A percentile compares a stretch with the other conserved stretches of the same genome.
These are phyloP conservation scores for Andrographis paniculata DNA, from an alignment of 305 asterid genomes.

Conservation along the genomic window DNA sequence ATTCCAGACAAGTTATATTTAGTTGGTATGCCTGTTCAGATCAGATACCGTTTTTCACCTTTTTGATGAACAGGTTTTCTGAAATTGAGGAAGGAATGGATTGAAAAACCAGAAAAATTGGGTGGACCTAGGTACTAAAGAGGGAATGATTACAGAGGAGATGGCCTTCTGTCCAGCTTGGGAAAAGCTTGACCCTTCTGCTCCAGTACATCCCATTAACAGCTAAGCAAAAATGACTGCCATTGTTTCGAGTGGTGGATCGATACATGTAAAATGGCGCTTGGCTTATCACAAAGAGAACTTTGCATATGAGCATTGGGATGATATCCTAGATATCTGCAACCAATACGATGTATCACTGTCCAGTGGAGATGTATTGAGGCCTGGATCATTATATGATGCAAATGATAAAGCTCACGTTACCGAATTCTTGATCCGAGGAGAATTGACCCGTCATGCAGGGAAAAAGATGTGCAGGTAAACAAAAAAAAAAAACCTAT, in stretches of 20 bases:
- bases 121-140: slow-evolving; percentile 83
- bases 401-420: slow-evolving; percentile 95
- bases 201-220: slow-evolving; percentile 90
- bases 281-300: slow-evolving; percentile 86
- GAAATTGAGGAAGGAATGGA: slow-evolving; percentile 79
- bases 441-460: slow-evolving; percentile 84
- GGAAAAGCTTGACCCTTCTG: slow-evolving; percentile 76
- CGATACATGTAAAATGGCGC: slow-evolving; percentile 98
- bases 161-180: slow-evolving; percentile 95
- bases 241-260: slow-evolving; percentile 96
- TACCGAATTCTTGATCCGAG: slow-evolving; percentile 89
- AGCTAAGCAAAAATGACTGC: slow-evolving; percentile 91
- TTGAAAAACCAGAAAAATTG: slow-evolving; percentile 65
- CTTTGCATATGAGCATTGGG: slow-evolving; percentile 98
- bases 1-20: too few relatives aligned
- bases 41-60: slow-evolving; percentile 11
- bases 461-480: slow-evolving; percentile 99
- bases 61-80: slow-evolving; percentile 56
- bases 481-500: neutral
- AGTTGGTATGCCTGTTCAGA: too few relatives aligned
- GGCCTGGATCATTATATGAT: slow-evolving; percentile 94
- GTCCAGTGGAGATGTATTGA: slow-evolving; percentile 92
- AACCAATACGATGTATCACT: slow-evolving; percentile 81
- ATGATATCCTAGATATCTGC: slow-evolving; percentile 84
- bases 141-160: slow-evolving; percentile 84